A percentile compares a stretch with the other conserved stretches of the same genome.
These are phyloP conservation scores for Huntiella bhutanensis DNA, from an alignment of 2,329 filamentous ascomycete species.

Conservation along the genomic window DNA sequence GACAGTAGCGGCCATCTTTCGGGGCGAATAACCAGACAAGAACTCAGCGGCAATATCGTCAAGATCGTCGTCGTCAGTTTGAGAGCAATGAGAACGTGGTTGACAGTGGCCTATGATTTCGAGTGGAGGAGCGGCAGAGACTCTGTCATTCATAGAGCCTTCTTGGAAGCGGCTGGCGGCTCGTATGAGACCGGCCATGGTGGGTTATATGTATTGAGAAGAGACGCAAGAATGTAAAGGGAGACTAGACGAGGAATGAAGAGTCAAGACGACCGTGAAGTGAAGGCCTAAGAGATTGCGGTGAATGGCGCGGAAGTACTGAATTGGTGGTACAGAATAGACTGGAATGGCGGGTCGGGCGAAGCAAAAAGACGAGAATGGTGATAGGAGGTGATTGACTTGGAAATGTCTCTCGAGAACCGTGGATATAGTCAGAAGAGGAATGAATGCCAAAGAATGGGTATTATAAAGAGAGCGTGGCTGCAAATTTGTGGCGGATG, in stretches of 20 bases:
- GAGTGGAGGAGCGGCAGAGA: conserved; percentile 50
- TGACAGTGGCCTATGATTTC: conserved; percentile 34
- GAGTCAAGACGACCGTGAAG: not conserved
- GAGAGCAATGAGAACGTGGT: conserved; percentile 5
- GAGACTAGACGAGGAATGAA: not conserved
- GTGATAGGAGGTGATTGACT: too few relatives aligned
- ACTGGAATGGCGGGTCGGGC: too few relatives aligned
- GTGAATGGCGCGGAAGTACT: too few relatives aligned
- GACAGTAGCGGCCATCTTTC: conserved; percentile 1
- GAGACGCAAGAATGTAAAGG: not conserved
- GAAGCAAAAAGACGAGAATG: too few relatives aligned
- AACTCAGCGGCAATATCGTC: conserved; percentile 13
- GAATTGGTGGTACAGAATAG: too few relatives aligned
- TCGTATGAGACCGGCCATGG: conserved; percentile 10
- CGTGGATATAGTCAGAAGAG: too few relatives aligned
- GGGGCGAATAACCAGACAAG: conserved; percentile 3
- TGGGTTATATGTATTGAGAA: conserved; percentile 1
- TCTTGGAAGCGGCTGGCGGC: conserved; percentile 43
- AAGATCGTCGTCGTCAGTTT: conserved; percentile 14
- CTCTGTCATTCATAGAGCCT: conserved; percentile 71
- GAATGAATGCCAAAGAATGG: too few relatives aligned
- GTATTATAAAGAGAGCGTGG: too few relatives aligned
- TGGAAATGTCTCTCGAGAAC: too few relatives aligned
- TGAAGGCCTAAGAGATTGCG: too few relatives aligned
- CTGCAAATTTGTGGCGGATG: too few relatives aligned